A percentile compares a stretch with the other conserved stretches of the same genome.
Conservation (phyloP, 176 grass and related monocot genomes). For the Oryza coarctata region DNA sequence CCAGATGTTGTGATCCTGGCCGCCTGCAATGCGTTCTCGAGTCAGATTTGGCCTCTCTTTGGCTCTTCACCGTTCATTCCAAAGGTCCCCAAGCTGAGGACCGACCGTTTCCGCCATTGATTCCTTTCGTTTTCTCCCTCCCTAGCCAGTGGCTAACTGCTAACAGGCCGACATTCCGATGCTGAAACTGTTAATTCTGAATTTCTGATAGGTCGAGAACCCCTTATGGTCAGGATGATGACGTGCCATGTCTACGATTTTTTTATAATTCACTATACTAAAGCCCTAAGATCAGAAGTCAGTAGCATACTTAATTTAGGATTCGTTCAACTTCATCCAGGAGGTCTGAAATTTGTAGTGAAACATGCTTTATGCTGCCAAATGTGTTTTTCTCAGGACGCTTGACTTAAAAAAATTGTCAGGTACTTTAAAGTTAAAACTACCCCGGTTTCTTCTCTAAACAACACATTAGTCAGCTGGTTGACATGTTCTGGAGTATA, state of each 20-base stretch:
- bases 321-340: not conserved
- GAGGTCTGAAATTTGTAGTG: not conserved
- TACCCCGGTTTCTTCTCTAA: not conserved
- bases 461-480: conserved; percentile 2
- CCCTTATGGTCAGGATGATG: not conserved
- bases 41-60: conserved; percentile 44
- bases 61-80: conserved; percentile 24
- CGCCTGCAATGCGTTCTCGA: conserved; percentile 41
- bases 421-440: not conserved
- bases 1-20: not conserved
- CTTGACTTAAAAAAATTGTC: not conserved
- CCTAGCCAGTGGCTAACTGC: conserved; percentile 9
- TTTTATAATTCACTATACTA: not conserved
- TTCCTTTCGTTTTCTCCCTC: not conserved
- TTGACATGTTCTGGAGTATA: conserved; percentile 22
- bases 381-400: not conserved
- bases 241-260: not conserved
- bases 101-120: conserved; percentile 3
- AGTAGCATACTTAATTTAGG: not conserved
- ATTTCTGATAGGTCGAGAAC: conserved; percentile 25
- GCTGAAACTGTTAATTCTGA: not conserved
- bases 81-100: conserved; percentile 6
- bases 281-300: not conserved
- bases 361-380: conserved; percentile 22
- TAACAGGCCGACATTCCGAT: conserved; percentile 21